Conservation (phyloP, 345 rosid genomes). For the Aquilaria yunnanensis region DNA sequence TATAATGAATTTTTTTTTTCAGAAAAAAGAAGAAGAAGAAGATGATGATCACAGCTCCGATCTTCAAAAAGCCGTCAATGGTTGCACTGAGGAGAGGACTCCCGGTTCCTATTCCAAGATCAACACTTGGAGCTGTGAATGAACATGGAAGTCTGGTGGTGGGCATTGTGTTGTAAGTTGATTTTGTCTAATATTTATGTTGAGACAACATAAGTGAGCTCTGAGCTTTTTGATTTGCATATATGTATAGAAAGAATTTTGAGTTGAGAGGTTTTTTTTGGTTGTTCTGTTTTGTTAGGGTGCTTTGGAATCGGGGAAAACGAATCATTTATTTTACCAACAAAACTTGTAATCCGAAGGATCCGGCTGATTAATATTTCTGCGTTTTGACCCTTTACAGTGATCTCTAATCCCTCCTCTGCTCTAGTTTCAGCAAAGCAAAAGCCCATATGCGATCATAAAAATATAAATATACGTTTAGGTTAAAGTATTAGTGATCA, state of each 20-base stretch:
- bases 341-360: too few relatives aligned
- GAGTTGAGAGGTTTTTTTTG: background rate
- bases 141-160: conserved; percentile 43
- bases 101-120: conserved; percentile 63
- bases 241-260: background rate
- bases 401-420: too few relatives aligned
- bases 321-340: background rate
- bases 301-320: conserved; percentile 9
- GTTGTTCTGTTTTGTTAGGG: background rate
- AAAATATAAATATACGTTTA: too few relatives aligned
- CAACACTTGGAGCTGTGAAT: conserved; percentile 49
- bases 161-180: conserved; percentile 39
- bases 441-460: too few relatives aligned
- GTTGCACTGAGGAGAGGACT: conserved; percentile 62
- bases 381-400: too few relatives aligned
- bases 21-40: background rate
- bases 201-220: too few relatives aligned
- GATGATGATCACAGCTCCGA: conserved; percentile 42
- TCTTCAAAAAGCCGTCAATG: conserved; percentile 77
- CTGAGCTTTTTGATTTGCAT: conserved; percentile 9
- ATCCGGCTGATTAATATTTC: too few relatives aligned
- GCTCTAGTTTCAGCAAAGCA: too few relatives aligned
- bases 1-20: too few relatives aligned
- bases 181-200: too few relatives aligned
- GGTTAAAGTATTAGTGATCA: too few relatives aligned